These are phyloP conservation scores for Ampelomyces quisqualis DNA, from an alignment of 2,329 filamentous ascomycete species.

Conservation along the genomic window DNA sequence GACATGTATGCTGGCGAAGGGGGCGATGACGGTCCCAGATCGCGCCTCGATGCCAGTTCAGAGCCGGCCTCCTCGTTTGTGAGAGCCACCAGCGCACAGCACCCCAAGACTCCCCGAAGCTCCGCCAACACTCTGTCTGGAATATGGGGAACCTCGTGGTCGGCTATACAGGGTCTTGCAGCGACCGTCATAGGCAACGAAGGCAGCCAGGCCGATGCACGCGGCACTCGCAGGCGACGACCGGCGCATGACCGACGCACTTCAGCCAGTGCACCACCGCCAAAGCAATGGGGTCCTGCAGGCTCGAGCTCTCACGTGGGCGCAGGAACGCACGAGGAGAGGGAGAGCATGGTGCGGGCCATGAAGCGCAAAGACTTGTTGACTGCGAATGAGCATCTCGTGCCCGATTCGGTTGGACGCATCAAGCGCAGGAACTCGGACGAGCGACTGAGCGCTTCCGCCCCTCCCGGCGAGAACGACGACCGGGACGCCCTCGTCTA, in stretches of 20 bases:
- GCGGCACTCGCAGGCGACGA: slow-evolving; percentile 29
- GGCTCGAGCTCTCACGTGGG: slow-evolving; percentile 45
- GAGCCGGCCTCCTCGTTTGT: slow-evolving; percentile 30
- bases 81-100: slow-evolving; percentile 24
- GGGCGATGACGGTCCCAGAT: slow-evolving; percentile 39
- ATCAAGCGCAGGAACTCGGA: slow-evolving; percentile 70
- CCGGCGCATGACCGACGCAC: slow-evolving; percentile 31
- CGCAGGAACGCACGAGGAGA: slow-evolving; percentile 49
- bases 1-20: slow-evolving; percentile 41
- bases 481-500: slow-evolving; percentile 81
- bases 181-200: slow-evolving; percentile 52
- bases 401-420: slow-evolving; percentile 49
- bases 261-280: slow-evolving; percentile 42
- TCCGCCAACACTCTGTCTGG: slow-evolving; percentile 43
- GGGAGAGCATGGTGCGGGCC: slow-evolving; percentile 50
- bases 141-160: slow-evolving; percentile 53
- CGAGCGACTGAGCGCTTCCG: slow-evolving; percentile 53
- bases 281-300: slow-evolving; percentile 52
- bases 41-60: slow-evolving; percentile 33
- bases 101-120: slow-evolving; percentile 22
- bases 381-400: slow-evolving; percentile 43
- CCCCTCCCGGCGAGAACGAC: slow-evolving; percentile 58
- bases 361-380: slow-evolving; percentile 54
- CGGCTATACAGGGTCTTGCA: slow-evolving; percentile 51
- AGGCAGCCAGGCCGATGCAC: slow-evolving; percentile 16